Percentiles rank a stretch among this genome's conserved stretches.
phyloP scores from a whole-genome alignment of 257 asterid species.

The Solanum peruvianum region DNA sequence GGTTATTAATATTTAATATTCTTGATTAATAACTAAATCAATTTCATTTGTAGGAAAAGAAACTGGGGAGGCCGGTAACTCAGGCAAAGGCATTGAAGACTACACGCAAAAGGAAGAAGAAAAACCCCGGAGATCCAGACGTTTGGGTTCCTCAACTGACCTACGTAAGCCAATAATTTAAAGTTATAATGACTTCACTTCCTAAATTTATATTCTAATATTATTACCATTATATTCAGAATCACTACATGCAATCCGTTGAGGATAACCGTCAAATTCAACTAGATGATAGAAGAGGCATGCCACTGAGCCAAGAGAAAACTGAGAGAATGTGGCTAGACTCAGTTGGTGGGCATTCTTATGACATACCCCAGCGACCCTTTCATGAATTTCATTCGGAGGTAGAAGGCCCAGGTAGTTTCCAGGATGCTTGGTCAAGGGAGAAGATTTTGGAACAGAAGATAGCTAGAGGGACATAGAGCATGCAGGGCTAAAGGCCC shows the following conservation, averaged over 20 bases:
- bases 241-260: background rate
- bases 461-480: background rate
- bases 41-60: background rate
- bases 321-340: background rate
- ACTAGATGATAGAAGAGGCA: background rate
- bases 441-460: background rate
- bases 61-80: background rate
- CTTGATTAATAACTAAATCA: background rate
- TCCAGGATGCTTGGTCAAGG: background rate
- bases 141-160: background rate
- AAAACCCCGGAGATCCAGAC: background rate
- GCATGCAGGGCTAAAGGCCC: background rate
- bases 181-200: background rate
- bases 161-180: background rate
- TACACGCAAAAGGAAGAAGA: background rate
- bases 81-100: background rate
- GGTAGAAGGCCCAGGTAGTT: background rate
- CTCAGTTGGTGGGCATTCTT: background rate
- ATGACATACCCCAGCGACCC: background rate
- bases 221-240: background rate
- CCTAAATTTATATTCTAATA: background rate
- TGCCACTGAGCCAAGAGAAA: background rate
- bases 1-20: background rate
- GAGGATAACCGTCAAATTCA: background rate
- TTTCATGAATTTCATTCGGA: background rate